Percentiles rank a stretch among this genome's conserved stretches.
phyloP scores from a whole-genome alignment of 768 basidiomycete genomes.

The Termitomyces sp. region DNA sequence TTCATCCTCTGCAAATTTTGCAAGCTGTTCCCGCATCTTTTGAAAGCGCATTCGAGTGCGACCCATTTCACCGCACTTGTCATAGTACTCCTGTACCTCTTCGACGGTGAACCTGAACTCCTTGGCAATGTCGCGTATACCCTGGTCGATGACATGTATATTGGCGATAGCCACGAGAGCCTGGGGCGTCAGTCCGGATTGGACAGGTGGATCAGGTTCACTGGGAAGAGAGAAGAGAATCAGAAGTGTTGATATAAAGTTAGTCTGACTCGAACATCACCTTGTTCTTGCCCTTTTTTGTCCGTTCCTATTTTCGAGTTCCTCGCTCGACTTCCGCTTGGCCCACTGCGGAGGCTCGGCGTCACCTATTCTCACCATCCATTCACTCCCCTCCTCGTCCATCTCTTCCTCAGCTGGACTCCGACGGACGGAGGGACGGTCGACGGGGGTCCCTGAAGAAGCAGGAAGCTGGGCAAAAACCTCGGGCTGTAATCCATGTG shows the following conservation, averaged over 20 bases:
- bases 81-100: conserved; percentile 79
- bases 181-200: conserved; percentile 27
- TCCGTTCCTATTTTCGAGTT: conserved; percentile 29
- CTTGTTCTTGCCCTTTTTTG: conserved; percentile 44
- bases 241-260: background rate
- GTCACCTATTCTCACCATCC: conserved; percentile 64
- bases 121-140: conserved; percentile 62
- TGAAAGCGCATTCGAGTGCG: conserved; percentile 65
- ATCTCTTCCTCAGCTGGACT: conserved; percentile 66
- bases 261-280: conserved; percentile 28
- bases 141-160: conserved; percentile 67
- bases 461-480: conserved; percentile 23
- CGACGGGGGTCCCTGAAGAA: conserved; percentile 18
- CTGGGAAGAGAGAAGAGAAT: conserved; percentile 18
- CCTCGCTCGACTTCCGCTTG: conserved; percentile 51
- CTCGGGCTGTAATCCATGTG: conserved; percentile 9
- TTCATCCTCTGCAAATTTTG: conserved; percentile 32
- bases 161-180: conserved; percentile 36
- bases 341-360: conserved; percentile 68
- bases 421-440: conserved; percentile 32
- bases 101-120: conserved; percentile 71
- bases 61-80: conserved; percentile 69
- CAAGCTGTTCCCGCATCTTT: conserved; percentile 57
- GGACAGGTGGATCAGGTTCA: conserved; percentile 11
- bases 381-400: conserved; percentile 63